Base-by-base conservation (phyloP, 2,329 filamentous ascomycete species). In the Fusarium sp. region DNA sequence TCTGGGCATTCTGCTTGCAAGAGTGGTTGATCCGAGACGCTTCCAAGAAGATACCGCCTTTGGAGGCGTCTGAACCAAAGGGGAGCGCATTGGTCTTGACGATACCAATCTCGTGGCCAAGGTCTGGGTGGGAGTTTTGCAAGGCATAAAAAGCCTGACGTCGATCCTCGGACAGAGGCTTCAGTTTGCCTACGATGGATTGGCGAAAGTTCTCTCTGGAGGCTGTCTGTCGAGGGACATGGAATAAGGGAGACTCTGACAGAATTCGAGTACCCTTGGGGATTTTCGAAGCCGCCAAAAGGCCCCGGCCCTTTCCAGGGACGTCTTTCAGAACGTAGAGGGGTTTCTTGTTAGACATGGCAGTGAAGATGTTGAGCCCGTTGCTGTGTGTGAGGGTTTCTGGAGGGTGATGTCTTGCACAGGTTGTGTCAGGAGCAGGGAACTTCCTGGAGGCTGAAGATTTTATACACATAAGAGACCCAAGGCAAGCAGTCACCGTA, bases 1-100 rank as follows among this genome's bases (percentile, higher is more conserved):
- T 57, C 38, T 70, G 66, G 1, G 70, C 65, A 42, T 74, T 74
- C 5, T 59, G 60, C 1, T 38, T 41, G 52, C 72, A 75, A 7
- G 69, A 67, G 38, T 75, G 73, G 11, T 75, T 75, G 45, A 75
- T 57, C 0, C 68, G 68, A 8, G 64, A 66, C 8, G 67, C 58
- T 6, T 55, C 19, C 7, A 63, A 48, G 40, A 71, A 72, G 5
- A 73, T 28, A 26, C 63, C 67, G 6, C 35, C 45, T n/a, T 38
- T 26, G 8, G 34, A 15, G 9, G 43, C 19, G 3, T 43, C 10
- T 6, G 53, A 34, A 3, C 49, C 50, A 6, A 61, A 22, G 5
- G 47, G 47, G 11, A 61, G 32, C 4, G 38, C 46, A 10, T 66
- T 69, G 4, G 62, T 67, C 7, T 24, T 38, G 4, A 35, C 15